phyloP scores from a whole-genome alignment of 306 rosid genomes.

The Mimosa pudica region DNA sequence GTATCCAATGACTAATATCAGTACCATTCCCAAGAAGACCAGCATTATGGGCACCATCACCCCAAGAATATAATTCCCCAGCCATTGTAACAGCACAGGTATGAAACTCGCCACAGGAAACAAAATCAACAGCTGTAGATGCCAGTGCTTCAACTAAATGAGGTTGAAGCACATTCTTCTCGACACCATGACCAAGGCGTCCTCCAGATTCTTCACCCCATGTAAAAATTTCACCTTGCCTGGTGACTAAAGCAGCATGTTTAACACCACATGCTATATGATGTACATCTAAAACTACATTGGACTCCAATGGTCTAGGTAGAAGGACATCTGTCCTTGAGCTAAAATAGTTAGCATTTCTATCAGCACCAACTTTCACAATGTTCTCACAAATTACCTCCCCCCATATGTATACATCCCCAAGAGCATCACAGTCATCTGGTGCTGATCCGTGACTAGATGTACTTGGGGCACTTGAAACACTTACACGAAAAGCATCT shows the following conservation, averaged over 20 bases:
- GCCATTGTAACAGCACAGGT: constrained; percentile 92
- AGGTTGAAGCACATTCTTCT: constrained; percentile 84
- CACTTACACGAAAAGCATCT: constrained; percentile 97
- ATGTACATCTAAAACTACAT: constrained; percentile 89
- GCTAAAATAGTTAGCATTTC: constrained; percentile 54
- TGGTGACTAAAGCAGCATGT: constrained; percentile 90
- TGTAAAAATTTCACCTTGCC: constrained; percentile 95
- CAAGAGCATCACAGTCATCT: constrained; percentile 94
- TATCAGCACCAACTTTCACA: constrained; percentile 81
- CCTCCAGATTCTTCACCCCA: constrained; percentile 99
- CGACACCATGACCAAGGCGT: constrained; percentile 98
- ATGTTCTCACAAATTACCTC: constrained; percentile 81
- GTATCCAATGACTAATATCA: constrained; percentile 95
- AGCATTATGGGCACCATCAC: constrained; percentile 95
- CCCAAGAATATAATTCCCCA: constrained; percentile 97
- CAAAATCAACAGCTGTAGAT: constrained; percentile 73
- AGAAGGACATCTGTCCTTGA: constrained; percentile 83
- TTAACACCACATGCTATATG: constrained; percentile 93
- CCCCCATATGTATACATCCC: constrained; percentile 98
- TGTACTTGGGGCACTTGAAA: constrained; percentile 98
- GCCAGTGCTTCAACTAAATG: constrained; percentile 83
- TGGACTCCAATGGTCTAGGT: constrained; percentile 87
- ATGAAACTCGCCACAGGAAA: constrained; percentile 97
- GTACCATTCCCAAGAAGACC: constrained; percentile 99
- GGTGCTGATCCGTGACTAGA: constrained; percentile 98